phyloP scores from a whole-genome alignment of 2,329 filamentous ascomycete species.

The Juglanconis sp. region DNA sequence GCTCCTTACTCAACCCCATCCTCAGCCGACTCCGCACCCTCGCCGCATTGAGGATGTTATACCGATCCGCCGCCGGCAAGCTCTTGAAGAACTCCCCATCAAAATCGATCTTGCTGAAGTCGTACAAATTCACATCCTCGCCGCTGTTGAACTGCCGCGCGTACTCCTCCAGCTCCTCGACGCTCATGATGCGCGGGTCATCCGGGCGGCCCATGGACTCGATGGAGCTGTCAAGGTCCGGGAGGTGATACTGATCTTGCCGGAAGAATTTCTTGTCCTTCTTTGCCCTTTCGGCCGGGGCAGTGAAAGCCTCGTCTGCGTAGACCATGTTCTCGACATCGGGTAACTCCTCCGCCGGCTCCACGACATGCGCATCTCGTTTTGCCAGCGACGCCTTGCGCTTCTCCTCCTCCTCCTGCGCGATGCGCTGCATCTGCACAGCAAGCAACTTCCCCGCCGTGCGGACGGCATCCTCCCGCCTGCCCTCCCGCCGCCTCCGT shows the following conservation, averaged over 20 bases:
- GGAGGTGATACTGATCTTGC: constrained; percentile 92
- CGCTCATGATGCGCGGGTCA: constrained; percentile 93
- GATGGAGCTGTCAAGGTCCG: constrained; percentile 76
- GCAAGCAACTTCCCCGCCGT: constrained; percentile 90
- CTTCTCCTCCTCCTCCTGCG: constrained; percentile 77
- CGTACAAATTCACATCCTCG: constrained; percentile 87
- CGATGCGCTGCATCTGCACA: constrained; percentile 87
- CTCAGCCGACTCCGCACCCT: constrained; percentile 80
- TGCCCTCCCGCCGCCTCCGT: constrained; percentile 77
- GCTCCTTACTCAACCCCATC: constrained; percentile 96
- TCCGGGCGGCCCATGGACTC: constrained; percentile 84
- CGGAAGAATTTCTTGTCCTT: constrained; percentile 78
- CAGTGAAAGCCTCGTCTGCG: constrained; percentile 84
- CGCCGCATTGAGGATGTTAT: constrained; percentile 96
- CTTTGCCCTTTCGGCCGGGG: constrained; percentile 64
- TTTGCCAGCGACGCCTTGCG: constrained; percentile 59
- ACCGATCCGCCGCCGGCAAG: constrained; percentile 82
- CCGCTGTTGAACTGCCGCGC: constrained; percentile 87
- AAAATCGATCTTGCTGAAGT: constrained; percentile 98
- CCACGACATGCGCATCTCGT: constrained; percentile 39
- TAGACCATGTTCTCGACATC: constrained; percentile 73
- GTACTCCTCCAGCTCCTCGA: constrained; percentile 91
- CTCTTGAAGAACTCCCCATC: constrained; percentile 93
- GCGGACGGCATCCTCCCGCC: constrained; percentile 85
- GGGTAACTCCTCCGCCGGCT: constrained; percentile 57